A percentile compares a stretch with the other conserved stretches of the same genome.
These are phyloP conservation scores for Populus davidiana DNA, from an alignment of 345 rosid species.

Conservation along the genomic window DNA sequence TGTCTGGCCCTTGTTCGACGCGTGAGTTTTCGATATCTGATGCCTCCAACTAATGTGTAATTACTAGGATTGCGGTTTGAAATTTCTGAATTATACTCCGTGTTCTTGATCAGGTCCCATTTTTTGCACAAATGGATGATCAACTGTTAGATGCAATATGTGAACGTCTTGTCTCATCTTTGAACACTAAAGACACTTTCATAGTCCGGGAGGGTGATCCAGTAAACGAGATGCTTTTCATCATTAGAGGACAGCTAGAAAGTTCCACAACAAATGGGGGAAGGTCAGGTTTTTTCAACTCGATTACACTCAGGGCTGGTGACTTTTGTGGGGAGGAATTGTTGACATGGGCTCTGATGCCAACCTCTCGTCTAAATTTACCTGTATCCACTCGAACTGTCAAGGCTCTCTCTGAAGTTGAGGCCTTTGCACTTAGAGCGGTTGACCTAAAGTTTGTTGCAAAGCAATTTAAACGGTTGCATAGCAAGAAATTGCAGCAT, in stretches of 20 bases:
- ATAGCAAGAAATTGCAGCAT: conserved; percentile 83
- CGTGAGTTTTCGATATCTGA: conserved; percentile 37
- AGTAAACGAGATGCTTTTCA: conserved; percentile 80
- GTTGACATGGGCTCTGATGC: conserved; percentile 93
- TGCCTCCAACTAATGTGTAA: neutral
- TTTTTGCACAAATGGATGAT: conserved; percentile 90
- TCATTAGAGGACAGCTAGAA: conserved; percentile 82
- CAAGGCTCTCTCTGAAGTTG: conserved; percentile 71
- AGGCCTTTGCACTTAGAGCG: conserved; percentile 83
- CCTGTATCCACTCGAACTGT: conserved; percentile 82
- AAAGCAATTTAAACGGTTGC: conserved; percentile 85
- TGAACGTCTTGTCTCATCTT: conserved; percentile 65
- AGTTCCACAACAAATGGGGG: conserved; percentile 97
- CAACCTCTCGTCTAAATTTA: conserved; percentile 53
- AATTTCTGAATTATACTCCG: no score
- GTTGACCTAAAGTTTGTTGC: conserved; percentile 82
- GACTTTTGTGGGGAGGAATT: conserved; percentile 94
- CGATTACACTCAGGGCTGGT: conserved; percentile 77
- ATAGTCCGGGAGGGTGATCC: conserved; percentile 85
- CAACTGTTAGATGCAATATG: conserved; percentile 98
- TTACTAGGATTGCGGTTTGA: no score
- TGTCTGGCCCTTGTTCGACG: conserved; percentile 88
- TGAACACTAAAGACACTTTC: conserved; percentile 70
- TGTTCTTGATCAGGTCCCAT: conserved; percentile 57
- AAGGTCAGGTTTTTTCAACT: conserved; percentile 81